A percentile compares a stretch with the other conserved stretches of the same genome.
Conservation (phyloP, 129 eudicot genomes). For the Flaveria robusta region DNA sequence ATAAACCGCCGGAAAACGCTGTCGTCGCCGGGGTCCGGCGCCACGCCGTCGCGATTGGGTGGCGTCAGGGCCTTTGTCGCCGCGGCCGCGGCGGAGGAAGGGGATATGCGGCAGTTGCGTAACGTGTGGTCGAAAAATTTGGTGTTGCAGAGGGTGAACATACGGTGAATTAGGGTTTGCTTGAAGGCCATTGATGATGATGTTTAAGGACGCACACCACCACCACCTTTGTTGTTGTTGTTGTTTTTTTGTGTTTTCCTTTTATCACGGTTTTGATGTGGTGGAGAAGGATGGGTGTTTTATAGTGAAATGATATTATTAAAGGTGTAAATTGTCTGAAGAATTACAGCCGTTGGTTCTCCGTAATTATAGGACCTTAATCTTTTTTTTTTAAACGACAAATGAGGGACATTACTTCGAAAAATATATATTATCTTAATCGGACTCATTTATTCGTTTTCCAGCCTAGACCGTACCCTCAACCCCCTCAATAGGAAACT, state of each 20-base stretch:
- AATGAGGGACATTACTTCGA: too few species aligned
- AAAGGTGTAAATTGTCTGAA: not conserved
- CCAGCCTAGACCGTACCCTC: too few species aligned
- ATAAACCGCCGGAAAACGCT: constrained; percentile 47
- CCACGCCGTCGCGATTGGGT: constrained; percentile 30
- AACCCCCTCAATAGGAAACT: too few species aligned
- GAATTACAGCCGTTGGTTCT: constrained; percentile 22
- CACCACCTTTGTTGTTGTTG: too few species aligned
- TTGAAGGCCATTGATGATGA: constrained; percentile 69
- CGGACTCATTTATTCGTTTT: too few species aligned
- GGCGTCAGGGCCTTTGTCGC: constrained; percentile 29
- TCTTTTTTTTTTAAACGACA: too few species aligned
- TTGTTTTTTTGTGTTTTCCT: not conserved
- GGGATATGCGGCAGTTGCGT: constrained; percentile 58
- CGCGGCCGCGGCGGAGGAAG: constrained; percentile 25
- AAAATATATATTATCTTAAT: too few species aligned
- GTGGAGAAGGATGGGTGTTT: not conserved
- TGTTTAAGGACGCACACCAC: not conserved
- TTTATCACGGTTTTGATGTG: not conserved
- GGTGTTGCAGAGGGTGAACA: constrained; percentile 43
- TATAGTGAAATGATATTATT: constrained; percentile 15
- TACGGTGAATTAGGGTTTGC: constrained; percentile 57
- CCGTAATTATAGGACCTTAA: constrained; percentile 20
- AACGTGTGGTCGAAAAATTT: constrained; percentile 48
- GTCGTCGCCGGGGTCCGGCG: constrained; percentile 63